Conservation (phyloP, 2,329 filamentous ascomycete genomes). For the Purpureocillium lavendulum region DNA sequence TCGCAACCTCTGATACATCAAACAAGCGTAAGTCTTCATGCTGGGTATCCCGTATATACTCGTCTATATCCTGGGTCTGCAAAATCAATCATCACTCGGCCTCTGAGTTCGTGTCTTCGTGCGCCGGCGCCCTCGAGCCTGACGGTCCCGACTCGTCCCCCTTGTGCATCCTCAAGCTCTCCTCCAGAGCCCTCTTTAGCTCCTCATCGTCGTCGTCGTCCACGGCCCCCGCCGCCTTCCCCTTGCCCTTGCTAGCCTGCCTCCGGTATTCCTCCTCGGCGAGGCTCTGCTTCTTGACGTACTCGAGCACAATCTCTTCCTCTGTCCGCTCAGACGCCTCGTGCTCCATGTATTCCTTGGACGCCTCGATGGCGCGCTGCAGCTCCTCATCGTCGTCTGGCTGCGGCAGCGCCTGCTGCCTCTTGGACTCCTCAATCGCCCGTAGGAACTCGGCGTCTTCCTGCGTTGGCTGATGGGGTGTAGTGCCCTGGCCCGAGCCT, state of each 20-base stretch:
- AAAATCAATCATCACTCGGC: too few relatives aligned
- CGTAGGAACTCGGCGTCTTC: constrained; percentile 29
- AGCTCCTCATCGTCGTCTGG: constrained; percentile 34
- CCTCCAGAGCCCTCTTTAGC: constrained; percentile 44
- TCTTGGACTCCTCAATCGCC: constrained; percentile 32
- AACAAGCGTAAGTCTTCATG: too few relatives aligned
- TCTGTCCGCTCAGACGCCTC: constrained; percentile 43
- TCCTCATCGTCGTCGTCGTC: constrained; percentile 43
- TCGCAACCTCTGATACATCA: too few relatives aligned
- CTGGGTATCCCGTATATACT: constrained; percentile 3
- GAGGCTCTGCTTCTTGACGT: constrained; percentile 69
- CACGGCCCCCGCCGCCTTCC: constrained; percentile 14
- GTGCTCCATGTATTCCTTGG: constrained; percentile 32
- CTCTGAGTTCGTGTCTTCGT: not conserved
- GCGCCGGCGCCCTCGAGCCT: not conserved
- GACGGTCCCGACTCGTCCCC: constrained; percentile 17
- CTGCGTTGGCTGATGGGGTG: not conserved
- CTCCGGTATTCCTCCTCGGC: constrained; percentile 51
- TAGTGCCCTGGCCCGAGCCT: not conserved
- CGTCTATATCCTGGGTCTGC: too few relatives aligned
- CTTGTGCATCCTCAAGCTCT: constrained; percentile 39
- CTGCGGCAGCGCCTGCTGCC: constrained; percentile 9
- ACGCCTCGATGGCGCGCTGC: constrained; percentile 35
- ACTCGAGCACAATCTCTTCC: constrained; percentile 68
- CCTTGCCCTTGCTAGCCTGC: constrained; percentile 24